phyloP scores from a whole-genome alignment of 2,329 filamentous ascomycete species.

The Alternaria postmessia region DNA sequence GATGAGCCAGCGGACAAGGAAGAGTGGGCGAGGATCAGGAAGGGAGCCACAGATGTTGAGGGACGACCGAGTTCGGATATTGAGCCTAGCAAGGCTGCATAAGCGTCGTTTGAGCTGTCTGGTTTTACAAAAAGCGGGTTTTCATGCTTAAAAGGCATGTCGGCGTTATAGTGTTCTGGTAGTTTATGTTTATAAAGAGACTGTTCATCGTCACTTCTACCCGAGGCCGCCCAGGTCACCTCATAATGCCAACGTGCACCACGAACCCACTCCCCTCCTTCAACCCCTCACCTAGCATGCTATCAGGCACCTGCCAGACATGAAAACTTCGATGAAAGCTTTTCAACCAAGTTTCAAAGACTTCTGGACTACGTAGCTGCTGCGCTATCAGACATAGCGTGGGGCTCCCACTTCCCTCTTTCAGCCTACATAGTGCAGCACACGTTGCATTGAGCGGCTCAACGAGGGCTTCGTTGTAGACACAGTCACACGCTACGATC shows the following conservation, averaged over 20 bases:
- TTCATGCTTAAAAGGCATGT: neutral
- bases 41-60: conserved; percentile 30
- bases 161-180: neutral
- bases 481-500: conserved; percentile 88
- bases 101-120: conserved; percentile 1
- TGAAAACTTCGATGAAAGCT: conserved; percentile 72
- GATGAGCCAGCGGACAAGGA: conserved; percentile 51
- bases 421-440: conserved; percentile 73
- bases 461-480: conserved; percentile 91
- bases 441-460: conserved; percentile 84
- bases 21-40: conserved; percentile 51
- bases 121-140: neutral
- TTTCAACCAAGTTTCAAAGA: conserved; percentile 83
- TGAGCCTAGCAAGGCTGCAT: conserved; percentile 20
- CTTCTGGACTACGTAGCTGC: conserved; percentile 83
- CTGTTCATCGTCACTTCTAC: no score
- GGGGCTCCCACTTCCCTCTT: conserved; percentile 52
- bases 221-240: conserved; percentile 15
- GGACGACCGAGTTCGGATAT: conserved; percentile 23
- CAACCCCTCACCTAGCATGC: conserved; percentile 66
- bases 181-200: neutral
- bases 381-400: conserved; percentile 85
- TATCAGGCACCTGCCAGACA: conserved; percentile 78
- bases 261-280: conserved; percentile 76
- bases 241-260: conserved; percentile 72